phyloP scores from a whole-genome alignment of 345 rosid genomes.

The Syzygium oleosum region DNA sequence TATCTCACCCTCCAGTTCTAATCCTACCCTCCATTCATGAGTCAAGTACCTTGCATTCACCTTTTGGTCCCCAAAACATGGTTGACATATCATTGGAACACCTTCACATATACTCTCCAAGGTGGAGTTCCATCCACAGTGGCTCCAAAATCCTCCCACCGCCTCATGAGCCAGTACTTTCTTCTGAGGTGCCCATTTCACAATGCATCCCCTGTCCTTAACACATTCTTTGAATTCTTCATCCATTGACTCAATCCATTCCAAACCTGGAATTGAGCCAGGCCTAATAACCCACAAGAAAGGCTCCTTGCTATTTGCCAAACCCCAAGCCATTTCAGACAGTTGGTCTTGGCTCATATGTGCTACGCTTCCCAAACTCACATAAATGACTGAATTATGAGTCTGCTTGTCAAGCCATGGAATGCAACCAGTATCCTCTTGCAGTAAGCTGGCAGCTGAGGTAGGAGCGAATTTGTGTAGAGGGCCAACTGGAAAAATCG shows the following conservation, averaged over 20 bases:
- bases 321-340: slow-evolving; percentile 13
- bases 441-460: slow-evolving; percentile 3
- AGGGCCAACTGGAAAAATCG: slow-evolving; percentile 1
- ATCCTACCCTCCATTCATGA: slow-evolving; percentile 30
- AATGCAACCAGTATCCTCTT: slow-evolving; percentile 13
- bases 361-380: slow-evolving; percentile 15
- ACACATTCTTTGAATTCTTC: slow-evolving; percentile 2
- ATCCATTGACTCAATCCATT: background rate
- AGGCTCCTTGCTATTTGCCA: slow-evolving; percentile 10
- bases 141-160: slow-evolving; percentile 36
- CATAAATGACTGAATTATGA: slow-evolving; percentile 5
- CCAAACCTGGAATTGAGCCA: background rate
- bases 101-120: slow-evolving; percentile 38
- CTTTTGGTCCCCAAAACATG: slow-evolving; percentile 24
- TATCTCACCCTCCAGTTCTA: slow-evolving; percentile 15
- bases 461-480: background rate
- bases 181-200: slow-evolving; percentile 40
- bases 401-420: slow-evolving; percentile 13
- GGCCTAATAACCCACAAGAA: slow-evolving; percentile 18
- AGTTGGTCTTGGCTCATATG: background rate
- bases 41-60: slow-evolving; percentile 31
- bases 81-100: slow-evolving; percentile 32
- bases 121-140: slow-evolving; percentile 48
- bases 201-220: slow-evolving; percentile 24
- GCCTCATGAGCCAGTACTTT: slow-evolving; percentile 28